These are phyloP conservation scores for Carpinus fangiana DNA, from an alignment of 306 rosid genomes.

Conservation along the genomic window DNA sequence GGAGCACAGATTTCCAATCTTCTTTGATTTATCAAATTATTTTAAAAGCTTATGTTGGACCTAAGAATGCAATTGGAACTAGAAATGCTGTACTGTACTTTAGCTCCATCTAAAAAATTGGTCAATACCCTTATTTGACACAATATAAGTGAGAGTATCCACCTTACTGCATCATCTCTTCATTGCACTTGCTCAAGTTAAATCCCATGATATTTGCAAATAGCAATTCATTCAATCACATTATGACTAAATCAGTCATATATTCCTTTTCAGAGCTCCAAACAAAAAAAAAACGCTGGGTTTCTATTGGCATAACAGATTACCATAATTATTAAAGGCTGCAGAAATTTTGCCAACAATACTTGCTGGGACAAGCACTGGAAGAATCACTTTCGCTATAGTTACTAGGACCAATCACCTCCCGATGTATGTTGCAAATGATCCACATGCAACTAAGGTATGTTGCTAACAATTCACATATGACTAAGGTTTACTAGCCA, in stretches of 20 bases:
- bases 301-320: no score
- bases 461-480: no score
- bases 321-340: no score
- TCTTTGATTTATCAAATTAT: neutral
- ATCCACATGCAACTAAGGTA: no score
- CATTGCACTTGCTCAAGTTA: neutral
- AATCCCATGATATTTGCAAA: neutral
- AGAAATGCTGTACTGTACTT: neutral
- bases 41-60: neutral
- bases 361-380: no score
- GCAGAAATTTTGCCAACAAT: no score
- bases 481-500: no score
- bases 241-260: neutral
- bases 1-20: neutral
- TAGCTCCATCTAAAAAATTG: neutral
- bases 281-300: no score
- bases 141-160: neutral
- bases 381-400: no score
- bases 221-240: neutral
- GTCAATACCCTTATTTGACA: no score
- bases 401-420: no score
- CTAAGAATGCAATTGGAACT: neutral
- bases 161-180: neutral
- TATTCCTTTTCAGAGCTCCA: neutral
- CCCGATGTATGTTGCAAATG: no score